These are phyloP conservation scores for Aristolochia contorta DNA, from an alignment of 164 flowering plant genomes.

Conservation along the genomic window DNA sequence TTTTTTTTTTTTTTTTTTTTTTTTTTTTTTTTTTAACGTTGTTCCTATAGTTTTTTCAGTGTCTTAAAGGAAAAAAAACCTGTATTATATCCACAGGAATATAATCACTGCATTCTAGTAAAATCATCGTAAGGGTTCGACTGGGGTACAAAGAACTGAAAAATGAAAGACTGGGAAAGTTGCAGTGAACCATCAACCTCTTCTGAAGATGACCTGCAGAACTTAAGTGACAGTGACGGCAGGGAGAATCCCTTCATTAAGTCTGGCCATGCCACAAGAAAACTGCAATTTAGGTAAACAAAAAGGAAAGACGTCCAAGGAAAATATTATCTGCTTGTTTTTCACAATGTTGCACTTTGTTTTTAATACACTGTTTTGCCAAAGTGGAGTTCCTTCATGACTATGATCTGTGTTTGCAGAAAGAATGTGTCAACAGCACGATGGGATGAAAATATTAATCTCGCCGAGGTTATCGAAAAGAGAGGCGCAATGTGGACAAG, in stretches of 20 bases:
- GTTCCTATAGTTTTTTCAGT: no score
- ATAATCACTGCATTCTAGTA: no score
- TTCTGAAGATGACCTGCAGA: background rate
- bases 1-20: no score
- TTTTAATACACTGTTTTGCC: background rate
- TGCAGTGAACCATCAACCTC: background rate
- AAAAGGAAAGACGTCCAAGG: background rate
- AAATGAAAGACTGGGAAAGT: conserved; percentile 1
- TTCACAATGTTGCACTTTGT: background rate
- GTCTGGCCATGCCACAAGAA: background rate
- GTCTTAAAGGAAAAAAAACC: no score
- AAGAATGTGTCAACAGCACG: conserved; percentile 45
- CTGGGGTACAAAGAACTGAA: background rate
- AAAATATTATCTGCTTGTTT: background rate
- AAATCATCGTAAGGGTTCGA: no score
- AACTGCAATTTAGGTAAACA: background rate
- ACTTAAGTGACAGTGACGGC: background rate
- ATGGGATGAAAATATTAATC: conserved; percentile 54
- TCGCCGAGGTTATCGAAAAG: conserved; percentile 63
- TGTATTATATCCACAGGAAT: no score
- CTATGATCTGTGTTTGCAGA: conserved; percentile 19
- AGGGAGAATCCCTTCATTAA: background rate
- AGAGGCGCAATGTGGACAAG: conserved; percentile 62
- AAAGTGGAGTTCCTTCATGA: background rate
- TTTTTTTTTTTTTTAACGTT: no score